phyloP scores from a whole-genome alignment of 1,139 yeast species.

The Yamadazyma oceani region DNA sequence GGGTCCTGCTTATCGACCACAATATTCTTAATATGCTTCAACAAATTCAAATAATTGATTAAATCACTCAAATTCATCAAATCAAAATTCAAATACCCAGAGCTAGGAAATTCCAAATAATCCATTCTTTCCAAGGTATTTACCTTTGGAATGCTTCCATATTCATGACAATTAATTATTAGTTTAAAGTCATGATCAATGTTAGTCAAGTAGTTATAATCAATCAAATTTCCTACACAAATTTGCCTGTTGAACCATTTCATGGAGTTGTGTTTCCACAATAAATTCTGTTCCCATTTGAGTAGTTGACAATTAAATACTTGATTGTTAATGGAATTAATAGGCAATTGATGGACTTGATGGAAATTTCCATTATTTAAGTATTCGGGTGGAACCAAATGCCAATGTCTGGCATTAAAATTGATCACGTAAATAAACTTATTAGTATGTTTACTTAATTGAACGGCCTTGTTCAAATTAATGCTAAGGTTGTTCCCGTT shows the following conservation, averaged over 20 bases:
- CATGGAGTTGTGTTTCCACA: conserved; percentile 37
- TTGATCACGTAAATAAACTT: conserved; percentile 20
- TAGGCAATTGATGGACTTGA: conserved; percentile 16
- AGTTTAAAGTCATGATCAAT: conserved; percentile 26
- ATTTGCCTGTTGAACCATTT: conserved; percentile 28
- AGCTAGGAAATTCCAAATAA: conserved; percentile 37
- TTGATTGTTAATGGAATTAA: conserved; percentile 20
- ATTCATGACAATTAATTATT: conserved; percentile 37
- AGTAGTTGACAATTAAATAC: conserved; percentile 24
- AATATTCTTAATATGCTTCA: conserved; percentile 30
- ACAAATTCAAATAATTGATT: conserved; percentile 31
- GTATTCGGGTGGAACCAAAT: conserved; percentile 16
- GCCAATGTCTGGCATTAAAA: conserved; percentile 18
- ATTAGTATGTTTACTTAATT: conserved; percentile 4
- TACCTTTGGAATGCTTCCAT: conserved; percentile 30
- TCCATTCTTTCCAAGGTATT: conserved; percentile 6
- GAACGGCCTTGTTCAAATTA: conserved; percentile 17
- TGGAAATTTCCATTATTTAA: conserved; percentile 17
- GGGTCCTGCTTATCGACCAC: conserved; percentile 20
- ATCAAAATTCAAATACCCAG: conserved; percentile 27
- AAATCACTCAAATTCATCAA: conserved; percentile 27
- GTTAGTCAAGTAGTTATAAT: conserved; percentile 25
- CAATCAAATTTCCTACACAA: conserved; percentile 36
- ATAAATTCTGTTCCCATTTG: conserved; percentile 37
- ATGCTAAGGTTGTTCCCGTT: conserved; percentile 16